Percentiles rank a stretch among this genome's conserved stretches.
Conservation (phyloP, 2,329 filamentous ascomycete species). For the Leptoxyphium fumago region DNA sequence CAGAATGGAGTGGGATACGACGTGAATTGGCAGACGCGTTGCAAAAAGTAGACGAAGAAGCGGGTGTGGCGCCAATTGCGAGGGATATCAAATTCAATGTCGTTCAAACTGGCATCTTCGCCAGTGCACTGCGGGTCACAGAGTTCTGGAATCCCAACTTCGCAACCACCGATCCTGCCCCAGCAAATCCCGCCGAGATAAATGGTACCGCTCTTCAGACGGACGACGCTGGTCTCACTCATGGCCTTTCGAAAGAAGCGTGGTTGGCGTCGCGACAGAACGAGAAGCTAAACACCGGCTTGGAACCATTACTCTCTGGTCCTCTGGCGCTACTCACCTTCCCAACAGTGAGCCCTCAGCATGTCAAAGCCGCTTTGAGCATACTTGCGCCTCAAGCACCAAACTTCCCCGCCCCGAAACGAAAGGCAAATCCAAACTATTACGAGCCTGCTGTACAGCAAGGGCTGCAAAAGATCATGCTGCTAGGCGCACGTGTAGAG, state of each 20-base stretch:
- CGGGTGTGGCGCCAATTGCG: conserved; percentile 34
- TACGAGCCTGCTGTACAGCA: conserved; percentile 66
- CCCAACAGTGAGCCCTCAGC: conserved; percentile 66
- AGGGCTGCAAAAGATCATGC: conserved; percentile 71
- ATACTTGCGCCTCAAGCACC: conserved; percentile 59
- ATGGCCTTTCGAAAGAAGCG: conserved; percentile 44
- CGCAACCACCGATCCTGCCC: conserved; percentile 16
- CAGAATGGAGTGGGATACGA: conserved; percentile 59
- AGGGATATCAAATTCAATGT: conserved; percentile 54
- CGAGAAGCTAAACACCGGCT: conserved; percentile 40
- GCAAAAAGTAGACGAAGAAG: conserved; percentile 46
- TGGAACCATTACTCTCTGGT: conserved; percentile 66
- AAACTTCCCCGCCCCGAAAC: conserved; percentile 62
- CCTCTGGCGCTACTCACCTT: conserved; percentile 69
- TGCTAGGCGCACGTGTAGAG: conserved; percentile 78
- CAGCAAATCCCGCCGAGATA: conserved; percentile 20
- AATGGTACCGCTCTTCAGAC: conserved; percentile 16
- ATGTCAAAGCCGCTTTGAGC: conserved; percentile 67
- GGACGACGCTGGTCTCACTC: conserved; percentile 41
- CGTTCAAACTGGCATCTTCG: conserved; percentile 78
- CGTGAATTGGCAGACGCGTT: conserved; percentile 51
- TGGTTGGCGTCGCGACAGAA: conserved; percentile 33
- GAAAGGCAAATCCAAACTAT: conserved; percentile 64
- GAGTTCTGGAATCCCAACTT: conserved; percentile 52
- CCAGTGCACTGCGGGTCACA: conserved; percentile 66